Conservation (phyloP, 805 yeast species). For the Myxozyma vanderwaltii region DNA sequence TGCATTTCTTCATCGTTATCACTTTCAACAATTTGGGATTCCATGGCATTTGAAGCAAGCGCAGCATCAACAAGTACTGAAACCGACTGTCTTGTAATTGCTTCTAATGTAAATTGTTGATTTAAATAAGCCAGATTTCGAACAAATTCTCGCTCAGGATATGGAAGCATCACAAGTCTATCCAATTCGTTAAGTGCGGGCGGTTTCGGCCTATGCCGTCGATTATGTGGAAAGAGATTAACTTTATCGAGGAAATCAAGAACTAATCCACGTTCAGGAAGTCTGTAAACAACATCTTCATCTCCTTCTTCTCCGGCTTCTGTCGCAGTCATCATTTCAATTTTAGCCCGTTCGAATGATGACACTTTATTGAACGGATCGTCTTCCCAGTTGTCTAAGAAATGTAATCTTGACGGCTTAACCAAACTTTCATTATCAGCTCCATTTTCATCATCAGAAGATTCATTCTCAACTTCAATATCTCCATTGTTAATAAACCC, state of each 20-base stretch:
- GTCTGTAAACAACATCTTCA: slow-evolving; percentile 56
- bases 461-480: slow-evolving; percentile 53
- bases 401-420: slow-evolving; percentile 26
- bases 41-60: not conserved
- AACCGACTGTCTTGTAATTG: slow-evolving; percentile 16
- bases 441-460: slow-evolving; percentile 46
- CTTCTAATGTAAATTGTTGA: slow-evolving; percentile 33
- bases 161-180: slow-evolving; percentile 26
- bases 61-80: slow-evolving; percentile 30
- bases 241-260: slow-evolving; percentile 67
- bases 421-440: slow-evolving; percentile 19
- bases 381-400: slow-evolving; percentile 26
- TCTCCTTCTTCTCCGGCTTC: slow-evolving; percentile 38
- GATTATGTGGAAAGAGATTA: slow-evolving; percentile 37
- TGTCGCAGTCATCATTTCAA: slow-evolving; percentile 22
- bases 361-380: slow-evolving; percentile 16
- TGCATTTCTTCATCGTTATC: slow-evolving; percentile 3
- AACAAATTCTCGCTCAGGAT: slow-evolving; percentile 28
- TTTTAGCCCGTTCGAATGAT: slow-evolving; percentile 32
- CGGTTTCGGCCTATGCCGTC: slow-evolving; percentile 5
- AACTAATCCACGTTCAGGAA: slow-evolving; percentile 68
- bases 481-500: slow-evolving; percentile 59
- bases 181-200: slow-evolving; percentile 22
- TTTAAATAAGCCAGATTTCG: slow-evolving; percentile 35
- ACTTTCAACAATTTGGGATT: not conserved